Conservation (phyloP, 306 rosid genomes). For the Vigna trinervia region DNA sequence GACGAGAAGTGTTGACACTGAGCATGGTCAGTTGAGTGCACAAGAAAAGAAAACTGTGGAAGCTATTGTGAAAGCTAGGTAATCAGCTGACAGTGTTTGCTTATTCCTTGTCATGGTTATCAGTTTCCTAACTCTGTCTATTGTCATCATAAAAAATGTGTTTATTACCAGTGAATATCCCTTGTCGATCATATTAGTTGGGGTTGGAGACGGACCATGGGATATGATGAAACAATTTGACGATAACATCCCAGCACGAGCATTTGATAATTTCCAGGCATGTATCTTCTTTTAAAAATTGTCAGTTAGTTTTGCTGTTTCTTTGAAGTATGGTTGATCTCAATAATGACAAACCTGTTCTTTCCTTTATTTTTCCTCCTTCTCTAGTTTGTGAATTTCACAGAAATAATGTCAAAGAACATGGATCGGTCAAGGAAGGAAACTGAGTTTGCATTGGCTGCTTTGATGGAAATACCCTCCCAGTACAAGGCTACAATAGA, state of each 20-base stretch:
- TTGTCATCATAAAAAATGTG: neutral
- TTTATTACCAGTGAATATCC: slow-evolving; percentile 71
- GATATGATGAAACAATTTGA: slow-evolving; percentile 94
- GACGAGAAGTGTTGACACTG: slow-evolving; percentile 91
- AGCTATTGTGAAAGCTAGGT: slow-evolving; percentile 96
- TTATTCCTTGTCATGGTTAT: slow-evolving; percentile 14
- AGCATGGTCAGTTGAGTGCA: slow-evolving; percentile 79
- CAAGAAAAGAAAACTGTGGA: slow-evolving; percentile 91
- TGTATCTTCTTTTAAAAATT: slow-evolving; percentile 39
- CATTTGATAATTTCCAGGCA: slow-evolving; percentile 95
- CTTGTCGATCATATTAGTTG: slow-evolving; percentile 85
- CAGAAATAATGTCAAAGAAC: slow-evolving; percentile 88
- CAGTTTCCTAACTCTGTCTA: slow-evolving; percentile 23
- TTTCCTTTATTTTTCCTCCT: slow-evolving; percentile 41
- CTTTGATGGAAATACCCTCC: slow-evolving; percentile 93
- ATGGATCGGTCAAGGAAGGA: slow-evolving; percentile 79
- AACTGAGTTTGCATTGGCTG: slow-evolving; percentile 84
- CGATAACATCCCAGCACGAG: slow-evolving; percentile 91
- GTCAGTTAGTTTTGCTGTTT: slow-evolving; percentile 33
- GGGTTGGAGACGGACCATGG: slow-evolving; percentile 99
- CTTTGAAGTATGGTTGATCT: slow-evolving; percentile 7
- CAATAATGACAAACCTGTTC: neutral
- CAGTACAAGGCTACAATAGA: slow-evolving; percentile 93
- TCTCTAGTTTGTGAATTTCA: slow-evolving; percentile 90
- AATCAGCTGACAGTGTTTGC: slow-evolving; percentile 34